phyloP scores from a whole-genome alignment of 139 green algal genomes.

The Chlorella vulgaris region DNA sequence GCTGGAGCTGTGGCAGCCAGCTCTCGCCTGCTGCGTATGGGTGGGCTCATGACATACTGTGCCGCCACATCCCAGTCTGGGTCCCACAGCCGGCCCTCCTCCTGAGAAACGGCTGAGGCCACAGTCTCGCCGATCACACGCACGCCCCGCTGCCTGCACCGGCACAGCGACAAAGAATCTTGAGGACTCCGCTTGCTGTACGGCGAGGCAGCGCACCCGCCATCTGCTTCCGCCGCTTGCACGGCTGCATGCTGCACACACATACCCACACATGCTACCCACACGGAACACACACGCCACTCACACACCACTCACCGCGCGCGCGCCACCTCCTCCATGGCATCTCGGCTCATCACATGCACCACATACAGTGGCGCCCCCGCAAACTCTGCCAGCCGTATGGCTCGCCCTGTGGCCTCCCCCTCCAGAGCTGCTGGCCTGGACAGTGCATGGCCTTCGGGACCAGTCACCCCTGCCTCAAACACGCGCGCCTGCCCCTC shows the following conservation, averaged over 20 bases:
- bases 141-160: constrained; percentile 61
- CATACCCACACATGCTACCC: neutral
- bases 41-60: constrained; percentile 92
- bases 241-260: neutral
- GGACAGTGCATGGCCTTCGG: constrained; percentile 89
- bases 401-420: constrained; percentile 87
- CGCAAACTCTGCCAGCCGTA: constrained; percentile 82
- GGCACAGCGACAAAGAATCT: neutral
- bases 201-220: too few species aligned
- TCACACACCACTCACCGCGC: neutral
- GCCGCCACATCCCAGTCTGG: constrained; percentile 80
- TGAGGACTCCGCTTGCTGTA: too few species aligned
- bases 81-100: constrained; percentile 80
- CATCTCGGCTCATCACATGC: constrained; percentile 93
- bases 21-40: constrained; percentile 67
- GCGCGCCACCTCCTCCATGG: constrained; percentile 70
- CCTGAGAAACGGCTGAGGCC: constrained; percentile 72
- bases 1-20: too few species aligned
- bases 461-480: constrained; percentile 75
- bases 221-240: too few species aligned
- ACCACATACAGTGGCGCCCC: constrained; percentile 95
- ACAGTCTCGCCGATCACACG: constrained; percentile 84
- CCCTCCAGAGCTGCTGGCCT: constrained; percentile 84
- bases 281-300: neutral
- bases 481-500: constrained; percentile 71